These are phyloP conservation scores for Mycosarcoma mackinlayi DNA, from an alignment of 1,284 basidiomycete species.

Conservation along the genomic window DNA sequence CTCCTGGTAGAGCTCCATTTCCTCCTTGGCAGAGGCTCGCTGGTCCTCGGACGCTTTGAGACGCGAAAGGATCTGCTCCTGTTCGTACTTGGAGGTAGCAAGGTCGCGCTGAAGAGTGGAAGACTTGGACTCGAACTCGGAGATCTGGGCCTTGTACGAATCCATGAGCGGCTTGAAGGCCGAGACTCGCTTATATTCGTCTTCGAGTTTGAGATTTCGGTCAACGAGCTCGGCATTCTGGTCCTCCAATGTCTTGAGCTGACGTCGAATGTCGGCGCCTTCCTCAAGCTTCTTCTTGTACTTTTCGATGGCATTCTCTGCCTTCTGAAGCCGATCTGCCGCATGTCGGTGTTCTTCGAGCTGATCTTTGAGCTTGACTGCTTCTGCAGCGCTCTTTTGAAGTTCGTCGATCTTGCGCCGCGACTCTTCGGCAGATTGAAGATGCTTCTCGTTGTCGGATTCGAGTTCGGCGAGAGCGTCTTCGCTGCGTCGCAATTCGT, in stretches of 20 bases:
- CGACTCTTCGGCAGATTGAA: slow-evolving; percentile 29
- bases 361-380: slow-evolving; percentile 85
- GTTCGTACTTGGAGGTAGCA: slow-evolving; percentile 52
- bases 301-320: slow-evolving; percentile 97
- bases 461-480: slow-evolving; percentile 59
- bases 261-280: slow-evolving; percentile 84
- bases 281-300: slow-evolving; percentile 99
- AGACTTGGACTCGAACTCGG: slow-evolving; percentile 80
- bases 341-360: slow-evolving; percentile 84
- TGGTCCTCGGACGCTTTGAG: slow-evolving; percentile 73
- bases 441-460: slow-evolving; percentile 50
- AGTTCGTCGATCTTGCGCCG: slow-evolving; percentile 77
- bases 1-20: slow-evolving; percentile 88
- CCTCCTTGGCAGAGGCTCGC: slow-evolving; percentile 82
- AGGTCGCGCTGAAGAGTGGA: slow-evolving; percentile 76
- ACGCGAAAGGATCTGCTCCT: slow-evolving; percentile 50
- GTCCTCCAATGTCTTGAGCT: slow-evolving; percentile 86
- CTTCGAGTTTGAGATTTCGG: slow-evolving; percentile 87
- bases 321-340: slow-evolving; percentile 88
- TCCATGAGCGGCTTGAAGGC: slow-evolving; percentile 90
- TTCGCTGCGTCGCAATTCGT: slow-evolving; percentile 54
- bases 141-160: slow-evolving; percentile 88
- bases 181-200: slow-evolving; percentile 86
- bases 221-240: slow-evolving; percentile 92
- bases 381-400: slow-evolving; percentile 80